Base-by-base conservation (phyloP, 768 basidiomycete genomes). In the Clitopilus hobsonii region DNA sequence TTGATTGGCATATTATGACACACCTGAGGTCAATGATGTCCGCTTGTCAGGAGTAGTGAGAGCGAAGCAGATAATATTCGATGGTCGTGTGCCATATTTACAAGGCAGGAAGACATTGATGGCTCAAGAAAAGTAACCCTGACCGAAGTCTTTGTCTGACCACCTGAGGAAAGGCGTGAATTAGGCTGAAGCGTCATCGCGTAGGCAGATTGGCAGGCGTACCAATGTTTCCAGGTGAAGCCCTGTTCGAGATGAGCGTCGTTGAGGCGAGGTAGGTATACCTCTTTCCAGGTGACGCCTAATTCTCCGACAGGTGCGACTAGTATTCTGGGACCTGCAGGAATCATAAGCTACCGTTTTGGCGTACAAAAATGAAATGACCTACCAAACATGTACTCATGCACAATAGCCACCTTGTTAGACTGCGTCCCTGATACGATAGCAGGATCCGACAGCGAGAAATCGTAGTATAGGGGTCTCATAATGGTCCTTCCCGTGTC, bases 351-450 rank as follows among this genome's bases (percentile, higher is more conserved):
- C n/a, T n/a, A n/a, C n/a, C n/a, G n/a, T n/a, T n/a, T n/a, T n/a
- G n/a, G n/a, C n/a, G n/a, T n/a, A n/a, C n/a, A n/a, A n/a, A n/a
- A n/a, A n/a, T n/a, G n/a, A n/a, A n/a, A n/a, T 26, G 5, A 51
- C 59, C 18, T 23, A 71, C 70, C 73, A 30, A 71, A 62, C 72
- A 72, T 67, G 57, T 64, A 72, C 58, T 71, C 61, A 52, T 71
- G 68, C 13, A 70, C 61, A 24, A 72, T 57, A 2, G 47, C 29
- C 20, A 66, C 67, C 52, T 71, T 61, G 28, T 68, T 72, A n/a
- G 26, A 32, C 20, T 58, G 55, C 5, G 68, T 72, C 25, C 57
- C 69, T 16, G 59, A 54, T 26, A 56, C 60, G 10, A 72, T 61
- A 51, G 63, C 60, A 2, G 63, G 61, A 47, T 70, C 70, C 24